A percentile compares a stretch with the other conserved stretches of the same genome.
phyloP scores from a whole-genome alignment of 2,329 filamentous ascomycete species.

The Pezicula carpinea region DNA sequence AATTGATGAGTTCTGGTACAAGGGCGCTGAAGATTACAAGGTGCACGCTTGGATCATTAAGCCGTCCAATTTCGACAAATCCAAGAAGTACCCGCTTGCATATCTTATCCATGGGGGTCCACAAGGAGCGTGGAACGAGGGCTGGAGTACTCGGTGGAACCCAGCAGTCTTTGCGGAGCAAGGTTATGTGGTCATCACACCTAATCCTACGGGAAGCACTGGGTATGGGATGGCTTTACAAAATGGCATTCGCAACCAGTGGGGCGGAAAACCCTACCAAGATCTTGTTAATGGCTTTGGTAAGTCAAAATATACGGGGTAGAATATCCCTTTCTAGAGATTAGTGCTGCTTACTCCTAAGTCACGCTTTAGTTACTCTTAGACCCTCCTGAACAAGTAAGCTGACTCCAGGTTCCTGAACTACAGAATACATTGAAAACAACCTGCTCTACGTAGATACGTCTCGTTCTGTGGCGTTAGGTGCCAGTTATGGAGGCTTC shows the following conservation, averaged over 20 bases:
- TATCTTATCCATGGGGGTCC: conserved; percentile 62
- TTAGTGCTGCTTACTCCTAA: no score
- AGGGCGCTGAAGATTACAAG: conserved; percentile 56
- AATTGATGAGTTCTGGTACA: conserved; percentile 64
- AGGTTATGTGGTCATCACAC: conserved; percentile 76
- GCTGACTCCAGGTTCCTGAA: no score
- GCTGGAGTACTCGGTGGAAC: conserved; percentile 71
- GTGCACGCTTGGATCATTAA: conserved; percentile 69
- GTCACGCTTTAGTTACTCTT: no score
- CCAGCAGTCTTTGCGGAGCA: conserved; percentile 82
- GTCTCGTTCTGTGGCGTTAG: conserved; percentile 63
- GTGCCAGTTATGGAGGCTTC: conserved; percentile 70
- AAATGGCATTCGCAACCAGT: conserved; percentile 72
- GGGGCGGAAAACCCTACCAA: conserved; percentile 80
- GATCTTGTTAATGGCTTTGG: conserved; percentile 70
- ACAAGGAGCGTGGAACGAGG: conserved; percentile 29
- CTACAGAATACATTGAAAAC: conserved; percentile 63
- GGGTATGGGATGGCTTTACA: conserved; percentile 76
- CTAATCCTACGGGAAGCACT: conserved; percentile 80
- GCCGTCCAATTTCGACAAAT: conserved; percentile 61
- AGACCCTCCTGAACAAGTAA: no score
- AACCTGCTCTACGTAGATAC: conserved; percentile 67
- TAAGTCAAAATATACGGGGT: no score
- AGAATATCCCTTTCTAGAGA: no score
- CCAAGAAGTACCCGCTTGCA: conserved; percentile 72